These are phyloP conservation scores for Carex littledalei DNA, from an alignment of 176 grass and related monocot species.

Conservation along the genomic window DNA sequence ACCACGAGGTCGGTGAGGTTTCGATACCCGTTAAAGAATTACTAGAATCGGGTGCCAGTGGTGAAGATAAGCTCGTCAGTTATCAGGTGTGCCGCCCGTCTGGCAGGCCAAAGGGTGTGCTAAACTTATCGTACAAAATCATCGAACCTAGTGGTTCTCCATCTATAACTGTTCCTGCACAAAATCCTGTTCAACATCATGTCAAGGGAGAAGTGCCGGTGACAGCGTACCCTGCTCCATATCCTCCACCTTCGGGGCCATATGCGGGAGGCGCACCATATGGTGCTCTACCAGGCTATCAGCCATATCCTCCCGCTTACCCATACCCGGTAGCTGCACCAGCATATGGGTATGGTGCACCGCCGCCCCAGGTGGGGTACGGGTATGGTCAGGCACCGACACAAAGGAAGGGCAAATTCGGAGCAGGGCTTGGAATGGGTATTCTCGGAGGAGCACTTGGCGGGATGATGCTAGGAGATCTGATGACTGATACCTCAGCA, in stretches of 20 bases:
- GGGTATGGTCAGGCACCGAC: constrained; percentile 19
- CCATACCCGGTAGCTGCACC: constrained; percentile 20
- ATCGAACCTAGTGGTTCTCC: constrained; percentile 8
- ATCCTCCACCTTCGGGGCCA: constrained; percentile 9
- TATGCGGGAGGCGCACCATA: constrained; percentile 25
- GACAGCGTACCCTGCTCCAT: constrained; percentile 26
- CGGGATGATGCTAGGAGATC: constrained; percentile 22
- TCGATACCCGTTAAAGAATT: constrained; percentile 53
- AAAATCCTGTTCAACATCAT: not conserved
- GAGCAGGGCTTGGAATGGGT: constrained; percentile 19
- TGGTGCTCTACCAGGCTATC: constrained; percentile 16
- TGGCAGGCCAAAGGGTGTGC: constrained; percentile 48
- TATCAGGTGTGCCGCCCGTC: constrained; percentile 67
- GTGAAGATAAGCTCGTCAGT: constrained; percentile 32
- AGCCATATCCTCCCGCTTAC: constrained; percentile 27
- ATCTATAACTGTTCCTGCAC: not conserved
- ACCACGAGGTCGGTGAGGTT: constrained; percentile 58
- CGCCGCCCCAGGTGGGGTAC: constrained; percentile 16
- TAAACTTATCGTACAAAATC: constrained; percentile 61
- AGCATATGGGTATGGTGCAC: constrained; percentile 34
- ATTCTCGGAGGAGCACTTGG: constrained; percentile 20
- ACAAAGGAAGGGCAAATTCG: constrained; percentile 10
- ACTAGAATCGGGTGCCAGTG: not conserved
- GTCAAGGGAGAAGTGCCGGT: constrained; percentile 10
- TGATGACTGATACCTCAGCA: not conserved